phyloP scores from a whole-genome alignment of 352 stramenopile species.

The Pythium brachiatum region DNA sequence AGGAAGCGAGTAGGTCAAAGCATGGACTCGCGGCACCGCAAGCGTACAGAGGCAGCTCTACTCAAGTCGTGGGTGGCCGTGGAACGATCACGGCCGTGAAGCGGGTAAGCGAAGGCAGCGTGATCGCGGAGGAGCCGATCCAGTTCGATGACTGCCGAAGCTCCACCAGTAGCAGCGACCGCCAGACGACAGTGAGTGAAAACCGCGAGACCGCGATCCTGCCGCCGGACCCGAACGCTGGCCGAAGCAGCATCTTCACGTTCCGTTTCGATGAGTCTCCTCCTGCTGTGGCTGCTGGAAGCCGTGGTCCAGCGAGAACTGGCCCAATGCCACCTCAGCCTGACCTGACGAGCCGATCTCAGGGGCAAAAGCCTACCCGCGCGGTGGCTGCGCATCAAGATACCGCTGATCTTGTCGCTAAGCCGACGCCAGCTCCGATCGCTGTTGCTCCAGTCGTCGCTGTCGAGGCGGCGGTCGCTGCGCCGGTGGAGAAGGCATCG shows the following conservation, averaged over 20 bases:
- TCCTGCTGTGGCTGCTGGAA: not conserved
- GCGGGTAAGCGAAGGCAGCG: constrained; percentile 4
- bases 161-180: not conserved
- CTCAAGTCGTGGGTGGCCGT: not conserved
- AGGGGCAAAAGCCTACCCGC: not conserved
- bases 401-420: constrained; percentile 10
- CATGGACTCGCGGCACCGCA: not conserved
- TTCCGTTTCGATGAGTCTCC: constrained; percentile 11
- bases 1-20: not conserved
- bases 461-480: not conserved
- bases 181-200: not conserved
- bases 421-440: not conserved
- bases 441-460: not conserved
- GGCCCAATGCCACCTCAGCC: constrained; percentile 16
- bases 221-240: constrained; percentile 12
- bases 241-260: constrained; percentile 20
- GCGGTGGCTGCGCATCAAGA: not conserved
- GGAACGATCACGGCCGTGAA: constrained; percentile 1
- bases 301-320: constrained; percentile 6
- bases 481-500: not conserved
- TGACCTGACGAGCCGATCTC: constrained; percentile 2
- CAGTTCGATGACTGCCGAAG: constrained; percentile 12
- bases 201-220: constrained; percentile 18
- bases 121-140: not conserved
- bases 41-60: not conserved